Evolutionary conservation across 768 basidiomycete species (phyloP), one percentile per base, ranked within the genome.

Genomic region (Trametes meyenii): DNA sequence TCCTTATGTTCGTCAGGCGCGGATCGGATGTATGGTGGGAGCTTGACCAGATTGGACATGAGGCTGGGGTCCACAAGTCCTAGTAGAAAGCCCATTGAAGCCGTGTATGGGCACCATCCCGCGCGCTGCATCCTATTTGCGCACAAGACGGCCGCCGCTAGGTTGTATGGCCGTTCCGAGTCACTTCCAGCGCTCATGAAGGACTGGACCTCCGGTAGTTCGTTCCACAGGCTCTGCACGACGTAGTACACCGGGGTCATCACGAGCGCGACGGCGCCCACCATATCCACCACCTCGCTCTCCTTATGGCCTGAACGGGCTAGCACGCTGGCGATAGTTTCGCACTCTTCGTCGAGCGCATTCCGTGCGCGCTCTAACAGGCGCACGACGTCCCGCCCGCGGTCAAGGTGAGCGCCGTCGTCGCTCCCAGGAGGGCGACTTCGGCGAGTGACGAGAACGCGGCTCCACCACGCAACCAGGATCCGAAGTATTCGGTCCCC

Each of bases 261-360:
- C 19, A 21, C 24, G 21, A 46, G 45, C 21, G 45, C 45, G 45
- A 46, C 45, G 45, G 45, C 45, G 45, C 45, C 45, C 2, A 46
- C 45, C 1, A 46, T 46, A 7, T 46, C n/a, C 19, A 23, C 24
- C 10, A 14, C 10, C 5, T 45, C 45, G 19, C 24, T 23, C 6
- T 19, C 11, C 13, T 5, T 3, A 21, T 5, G 24, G 23, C 45
- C 45, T 8, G 45, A 19, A 10, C 21, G 45, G 21, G 13, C 5
- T 12, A 24, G 11, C 10, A 46, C 6, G 45, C 45, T 46, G 3
- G 45, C 21, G 39, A 24, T 19, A 16, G 45, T 21, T 8, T n/a
- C 43, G 19, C 21, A 46, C n/a, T 55, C 54, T 33, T 55, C 54
- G 29, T 45, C 54, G 7, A 55, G 54, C 6, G 54, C 54, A 7